Base-by-base conservation (phyloP, 108 stramenopile genomes). In the Pseudonitzschia multistriata region DNA sequence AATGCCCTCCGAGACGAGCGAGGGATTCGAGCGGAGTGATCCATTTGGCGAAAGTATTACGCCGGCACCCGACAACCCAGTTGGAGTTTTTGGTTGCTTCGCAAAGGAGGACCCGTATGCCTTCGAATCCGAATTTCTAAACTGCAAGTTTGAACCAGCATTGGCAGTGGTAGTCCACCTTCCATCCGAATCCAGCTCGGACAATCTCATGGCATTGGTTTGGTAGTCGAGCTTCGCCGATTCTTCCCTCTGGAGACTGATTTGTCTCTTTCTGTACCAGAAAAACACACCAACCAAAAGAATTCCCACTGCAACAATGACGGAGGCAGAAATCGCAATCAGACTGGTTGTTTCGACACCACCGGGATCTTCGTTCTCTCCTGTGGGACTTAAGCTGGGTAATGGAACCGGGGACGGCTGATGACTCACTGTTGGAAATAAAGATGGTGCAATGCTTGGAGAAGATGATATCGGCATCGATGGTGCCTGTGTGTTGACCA, bases 1-100 rank as follows among this genome's bases (percentile, higher is more conserved):
- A 5, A 83, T 75, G 22, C 88, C 88, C 6, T 67, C 48, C 17
- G 82, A 83, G 3, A 88, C 30, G 0, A 88, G 71, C 0, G 86
- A 88, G 27, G 75, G 69, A 22, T 76, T 70, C 19, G 86, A 87
- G 2, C 74, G 57, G n/a, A 86, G 42, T 14, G 81, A 84, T 27
- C 81, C 83, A 53, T 64, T 77, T 39, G 77, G 82, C 47, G 83
- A 84, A 40, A 86, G 29, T 10, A 89, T 50, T 13, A 13, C 42
- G 42, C 42, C 74, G 40, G n/a, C 50, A 30, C 42, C 69, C 8
- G 29, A 47, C 40, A 35, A 39, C 21, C 57, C 31, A 33, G 57
- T 15, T 33, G 57, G 57, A 7, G n/a, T 33, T n/a, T 59, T 33
- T 33, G 34, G 13, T 35, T 14, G 29, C 1, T 33, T 59, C 11